Conservation (phyloP, 2,329 filamentous ascomycete species). For the Rhynchosporium graminicola region DNA sequence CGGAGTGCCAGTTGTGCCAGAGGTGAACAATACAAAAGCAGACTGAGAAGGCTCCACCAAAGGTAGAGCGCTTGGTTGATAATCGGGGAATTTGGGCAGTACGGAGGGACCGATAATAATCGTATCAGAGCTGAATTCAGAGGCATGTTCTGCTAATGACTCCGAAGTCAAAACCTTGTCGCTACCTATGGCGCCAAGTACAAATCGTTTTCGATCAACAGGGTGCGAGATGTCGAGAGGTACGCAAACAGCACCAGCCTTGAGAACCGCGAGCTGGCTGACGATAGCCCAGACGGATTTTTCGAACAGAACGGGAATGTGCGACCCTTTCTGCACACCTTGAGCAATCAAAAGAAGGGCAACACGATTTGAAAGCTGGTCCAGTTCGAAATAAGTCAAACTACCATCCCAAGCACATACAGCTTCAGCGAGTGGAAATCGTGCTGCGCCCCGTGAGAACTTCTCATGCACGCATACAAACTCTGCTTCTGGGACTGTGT, state of each 20-base stretch:
- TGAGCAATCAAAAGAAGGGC: background rate
- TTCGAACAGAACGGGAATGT: background rate
- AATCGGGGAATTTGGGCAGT: no score
- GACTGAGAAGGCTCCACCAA: conserved; percentile 4
- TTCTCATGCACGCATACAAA: no score
- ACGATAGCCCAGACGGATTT: background rate
- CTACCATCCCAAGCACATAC: background rate
- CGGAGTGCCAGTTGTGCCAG: conserved; percentile 34
- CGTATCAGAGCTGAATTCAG: no score
- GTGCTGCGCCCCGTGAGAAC: no score
- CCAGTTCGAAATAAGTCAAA: background rate
- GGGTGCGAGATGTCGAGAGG: background rate
- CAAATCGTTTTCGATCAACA: background rate
- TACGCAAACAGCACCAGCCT: background rate
- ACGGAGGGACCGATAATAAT: no score
- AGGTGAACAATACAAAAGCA: conserved; percentile 32
- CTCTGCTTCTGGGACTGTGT: no score
- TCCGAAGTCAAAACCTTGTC: no score
- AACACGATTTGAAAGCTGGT: background rate
- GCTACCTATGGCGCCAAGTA: no score
- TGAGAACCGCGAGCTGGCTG: background rate
- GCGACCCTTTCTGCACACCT: background rate
- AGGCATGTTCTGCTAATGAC: no score
- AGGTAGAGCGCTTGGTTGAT: no score
- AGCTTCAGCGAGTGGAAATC: background rate